Evolutionary conservation across 2,329 filamentous ascomycete genomes (phyloP).

Genomic region (Neonectria ditissima): DNA sequence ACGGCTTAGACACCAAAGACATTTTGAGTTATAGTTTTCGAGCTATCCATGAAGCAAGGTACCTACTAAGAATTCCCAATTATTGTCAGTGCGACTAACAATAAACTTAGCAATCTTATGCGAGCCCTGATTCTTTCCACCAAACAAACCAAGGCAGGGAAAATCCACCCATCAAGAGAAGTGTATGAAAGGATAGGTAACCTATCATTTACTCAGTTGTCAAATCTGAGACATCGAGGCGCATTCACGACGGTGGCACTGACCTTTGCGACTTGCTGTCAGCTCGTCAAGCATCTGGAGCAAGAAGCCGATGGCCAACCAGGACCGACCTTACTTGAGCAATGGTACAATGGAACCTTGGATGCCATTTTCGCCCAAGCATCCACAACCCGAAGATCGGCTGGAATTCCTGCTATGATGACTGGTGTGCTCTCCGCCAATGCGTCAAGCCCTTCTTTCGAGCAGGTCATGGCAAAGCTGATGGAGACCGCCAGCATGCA

Average conservation of each 20-base stretch:
- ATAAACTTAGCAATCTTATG: constrained; percentile 73
- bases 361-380: constrained; percentile 79
- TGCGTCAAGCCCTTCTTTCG: constrained; percentile 69
- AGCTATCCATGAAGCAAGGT: constrained; percentile 94
- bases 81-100: constrained; percentile 2
- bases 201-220: constrained; percentile 84
- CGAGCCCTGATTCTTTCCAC: constrained; percentile 69
- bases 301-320: constrained; percentile 48
- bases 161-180: constrained; percentile 61
- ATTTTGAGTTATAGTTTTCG: constrained; percentile 95
- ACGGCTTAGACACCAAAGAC: constrained; percentile 85
- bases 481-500: constrained; percentile 68
- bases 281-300: constrained; percentile 65
- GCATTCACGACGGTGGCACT: constrained; percentile 94
- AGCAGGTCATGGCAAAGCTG: constrained; percentile 72
- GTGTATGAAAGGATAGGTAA: constrained; percentile 76
- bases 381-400: constrained; percentile 89
- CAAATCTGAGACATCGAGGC: constrained; percentile 86
- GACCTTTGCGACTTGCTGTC: constrained; percentile 86
- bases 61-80: constrained; percentile 35
- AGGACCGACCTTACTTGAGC: constrained; percentile 60
- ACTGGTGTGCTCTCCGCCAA: constrained; percentile 82
- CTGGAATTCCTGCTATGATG: constrained; percentile 89
- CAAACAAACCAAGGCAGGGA: constrained; percentile 59
- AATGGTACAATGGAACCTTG: constrained; percentile 81